Evolutionary conservation across 177 flowering plant species (phyloP), one percentile per base, ranked within the genome.

Genomic region (Vitis hybrid): DNA sequence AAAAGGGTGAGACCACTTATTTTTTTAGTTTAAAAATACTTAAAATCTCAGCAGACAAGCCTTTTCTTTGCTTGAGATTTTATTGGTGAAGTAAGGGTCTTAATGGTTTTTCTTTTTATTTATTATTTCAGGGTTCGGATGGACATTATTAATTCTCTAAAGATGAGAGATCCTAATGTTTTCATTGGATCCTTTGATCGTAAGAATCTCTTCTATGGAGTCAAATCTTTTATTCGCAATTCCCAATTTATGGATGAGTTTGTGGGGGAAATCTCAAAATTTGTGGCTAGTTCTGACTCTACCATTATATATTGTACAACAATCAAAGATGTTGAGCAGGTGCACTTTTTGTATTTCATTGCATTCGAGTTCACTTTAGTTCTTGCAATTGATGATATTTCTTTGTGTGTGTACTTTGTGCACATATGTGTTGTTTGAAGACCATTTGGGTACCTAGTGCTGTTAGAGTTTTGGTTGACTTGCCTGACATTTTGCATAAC

Each of bases 161-260:
- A 82, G 71, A 74, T 88, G 91, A 74, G 76, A 52, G 75, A 79
- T 70, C 88, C 89, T 16, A 77, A 79, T 74, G 57, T 88, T 73
- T 68, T 82, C 19, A 66, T 88, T 70, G 89, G 88, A 56, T 88
- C 91, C 50, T 88, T 84, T 70, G 89, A 88, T 76, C 88, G 88
- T 19, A 56, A 68, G 67, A 88, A 88, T 74, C 87, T 88, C 45
- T 88, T 83, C 76, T 88, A 88, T 67, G 82, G 87, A 63, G 89
- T 80, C 58, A 81, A 86, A 70, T 55, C 77, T 62, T 75, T 78
- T 52, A 80, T 59, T 60, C 86, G 76, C 45, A 62, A 83, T 51
- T 56, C 31, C 67, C 21, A 72, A 51, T 84, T 78, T 74, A 59
- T 81, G 60, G 79, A 83, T 50, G 87, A 86, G 69, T 78, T 86